phyloP scores from a whole-genome alignment of 73 alveolate species.

The Paramecium tetraurelia region DNA sequence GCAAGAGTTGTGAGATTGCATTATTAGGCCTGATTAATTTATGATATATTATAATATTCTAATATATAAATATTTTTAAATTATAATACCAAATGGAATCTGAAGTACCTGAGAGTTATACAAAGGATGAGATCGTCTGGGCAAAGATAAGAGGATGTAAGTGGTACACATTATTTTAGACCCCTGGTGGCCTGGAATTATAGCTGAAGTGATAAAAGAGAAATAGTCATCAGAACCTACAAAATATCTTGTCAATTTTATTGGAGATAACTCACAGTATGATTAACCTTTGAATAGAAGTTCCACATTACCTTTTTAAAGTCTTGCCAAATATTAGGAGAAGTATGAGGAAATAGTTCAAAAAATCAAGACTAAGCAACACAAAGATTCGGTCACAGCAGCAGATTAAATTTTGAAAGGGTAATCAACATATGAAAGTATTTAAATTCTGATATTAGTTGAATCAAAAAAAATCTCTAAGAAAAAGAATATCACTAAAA shows the following conservation, averaged over 20 bases:
- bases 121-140: constrained; percentile 36
- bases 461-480: neutral
- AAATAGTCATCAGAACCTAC: neutral
- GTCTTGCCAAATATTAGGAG: constrained; percentile 32
- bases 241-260: constrained; percentile 40
- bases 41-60: neutral
- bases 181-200: constrained; percentile 56
- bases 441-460: neutral
- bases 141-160: constrained; percentile 46
- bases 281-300: neutral
- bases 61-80: neutral
- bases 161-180: neutral
- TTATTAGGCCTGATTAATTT: neutral
- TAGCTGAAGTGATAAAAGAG: constrained; percentile 19
- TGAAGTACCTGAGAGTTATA: neutral
- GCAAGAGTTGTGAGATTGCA: neutral
- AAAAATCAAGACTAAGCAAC: neutral
- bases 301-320: neutral
- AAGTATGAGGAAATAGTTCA: neutral
- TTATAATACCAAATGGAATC: neutral
- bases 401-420: constrained; percentile 35
- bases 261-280: constrained; percentile 52
- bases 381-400: neutral
- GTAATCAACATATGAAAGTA: constrained; percentile 33
- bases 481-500: neutral